Evolutionary conservation across 306 rosid genomes (phyloP).

Genomic region (Dicorynia guianensis): DNA sequence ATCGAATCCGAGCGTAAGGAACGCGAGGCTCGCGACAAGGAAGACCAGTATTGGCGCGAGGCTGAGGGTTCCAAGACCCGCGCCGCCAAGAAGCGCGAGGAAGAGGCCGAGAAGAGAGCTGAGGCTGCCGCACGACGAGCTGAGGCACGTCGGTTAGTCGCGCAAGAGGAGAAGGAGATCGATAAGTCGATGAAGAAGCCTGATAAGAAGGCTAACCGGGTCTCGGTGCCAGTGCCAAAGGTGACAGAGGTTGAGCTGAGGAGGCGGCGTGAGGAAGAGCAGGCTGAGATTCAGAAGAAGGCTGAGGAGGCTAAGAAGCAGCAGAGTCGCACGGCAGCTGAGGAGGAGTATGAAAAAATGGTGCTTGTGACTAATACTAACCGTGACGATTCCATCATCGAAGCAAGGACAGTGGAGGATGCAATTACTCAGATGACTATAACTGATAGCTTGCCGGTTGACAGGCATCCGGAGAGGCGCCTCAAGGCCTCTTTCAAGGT

Average conservation of each 20-base stretch:
- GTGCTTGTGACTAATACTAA: constrained; percentile 81
- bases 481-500: constrained; percentile 98
- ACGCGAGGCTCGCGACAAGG: constrained; percentile 69
- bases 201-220: constrained; percentile 85
- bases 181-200: constrained; percentile 73
- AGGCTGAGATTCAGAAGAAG: constrained; percentile 62
- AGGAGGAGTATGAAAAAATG: constrained; percentile 94
- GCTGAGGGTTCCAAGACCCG: constrained; percentile 92
- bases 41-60: constrained; percentile 84
- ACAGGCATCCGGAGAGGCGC: constrained; percentile 91
- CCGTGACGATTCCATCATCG: constrained; percentile 84
- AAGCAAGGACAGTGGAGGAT: constrained; percentile 85
- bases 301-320: constrained; percentile 69
- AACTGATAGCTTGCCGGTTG: constrained; percentile 68
- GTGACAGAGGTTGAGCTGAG: constrained; percentile 84
- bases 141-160: constrained; percentile 87
- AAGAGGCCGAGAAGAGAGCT: constrained; percentile 88
- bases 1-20: constrained; percentile 79
- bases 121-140: constrained; percentile 78
- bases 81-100: constrained; percentile 90
- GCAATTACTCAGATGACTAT: constrained; percentile 77
- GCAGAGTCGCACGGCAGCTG: constrained; percentile 79
- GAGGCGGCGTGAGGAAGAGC: constrained; percentile 73
- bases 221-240: constrained; percentile 84
- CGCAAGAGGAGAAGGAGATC: constrained; percentile 88